Percentiles rank a stretch among this genome's conserved stretches.
Conservation (phyloP, 2,329 filamentous ascomycete genomes). For the Tolypocladium tundrense region DNA sequence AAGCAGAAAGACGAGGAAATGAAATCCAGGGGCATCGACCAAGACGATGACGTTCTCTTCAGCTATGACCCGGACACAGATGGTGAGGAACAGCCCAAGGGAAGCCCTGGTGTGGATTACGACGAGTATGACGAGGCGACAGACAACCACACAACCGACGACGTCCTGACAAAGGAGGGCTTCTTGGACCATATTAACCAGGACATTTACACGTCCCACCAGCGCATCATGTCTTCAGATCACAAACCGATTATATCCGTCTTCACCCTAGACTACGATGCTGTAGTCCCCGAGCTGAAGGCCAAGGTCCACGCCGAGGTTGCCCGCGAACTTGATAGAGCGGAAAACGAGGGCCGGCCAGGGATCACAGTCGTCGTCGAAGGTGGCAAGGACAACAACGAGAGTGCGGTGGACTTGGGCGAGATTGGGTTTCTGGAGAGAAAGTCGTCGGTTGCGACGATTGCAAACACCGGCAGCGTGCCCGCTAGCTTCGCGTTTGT, state of each 20-base stretch:
- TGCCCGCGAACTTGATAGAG: slow-evolving; percentile 75
- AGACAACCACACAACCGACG: slow-evolving; percentile 29
- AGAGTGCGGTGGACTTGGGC: slow-evolving; percentile 64
- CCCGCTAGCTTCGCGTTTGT: slow-evolving; percentile 72
- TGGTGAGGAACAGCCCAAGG: slow-evolving; percentile 28
- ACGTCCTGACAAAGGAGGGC: slow-evolving; percentile 47
- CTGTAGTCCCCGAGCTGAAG: slow-evolving; percentile 76
- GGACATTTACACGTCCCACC: slow-evolving; percentile 74
- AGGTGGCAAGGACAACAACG: slow-evolving; percentile 30
- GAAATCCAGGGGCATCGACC: slow-evolving; percentile 66
- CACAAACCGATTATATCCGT: slow-evolving; percentile 85
- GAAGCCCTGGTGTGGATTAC: slow-evolving; percentile 38
- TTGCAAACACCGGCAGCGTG: slow-evolving; percentile 87
- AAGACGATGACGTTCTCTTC: slow-evolving; percentile 79
- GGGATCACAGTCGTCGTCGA: slow-evolving; percentile 77
- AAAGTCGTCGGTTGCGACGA: slow-evolving; percentile 59
- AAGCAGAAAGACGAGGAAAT: slow-evolving; percentile 74
- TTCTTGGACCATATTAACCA: slow-evolving; percentile 43
- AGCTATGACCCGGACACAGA: slow-evolving; percentile 84
- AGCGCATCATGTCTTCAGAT: slow-evolving; percentile 83
- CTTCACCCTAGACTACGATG: slow-evolving; percentile 78
- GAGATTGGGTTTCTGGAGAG: slow-evolving; percentile 58
- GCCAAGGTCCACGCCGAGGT: slow-evolving; percentile 78
- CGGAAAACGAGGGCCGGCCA: slow-evolving; percentile 83
- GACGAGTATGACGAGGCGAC: slow-evolving; percentile 45